Base-by-base conservation (phyloP, 2,329 filamentous ascomycete species). In the Pseudodiploospora longispora region DNA sequence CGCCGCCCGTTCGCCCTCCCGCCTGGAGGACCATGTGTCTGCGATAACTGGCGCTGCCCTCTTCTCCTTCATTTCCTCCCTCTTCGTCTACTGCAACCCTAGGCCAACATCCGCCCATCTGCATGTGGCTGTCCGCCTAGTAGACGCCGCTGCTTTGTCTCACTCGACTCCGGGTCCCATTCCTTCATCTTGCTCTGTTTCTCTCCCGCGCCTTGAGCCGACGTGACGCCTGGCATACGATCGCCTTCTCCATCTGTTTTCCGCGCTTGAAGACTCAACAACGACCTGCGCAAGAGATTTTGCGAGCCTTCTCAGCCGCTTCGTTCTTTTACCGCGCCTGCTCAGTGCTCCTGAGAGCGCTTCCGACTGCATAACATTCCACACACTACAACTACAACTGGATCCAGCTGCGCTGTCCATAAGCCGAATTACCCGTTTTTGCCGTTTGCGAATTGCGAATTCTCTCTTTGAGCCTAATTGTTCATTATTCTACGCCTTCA, bases 371-470 rank as follows among this genome's bases (percentile, higher is more conserved):
- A 19, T 19, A 19, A 19, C 19, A 19, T 19, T 19, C 19, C 19
- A 19, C 19, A 19, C 19, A 19, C 19, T 19, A 19, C 19, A 19
- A 19, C 46, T 49, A 48, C 49, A 43, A 52, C 53, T 63, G 71
- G 70, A 74, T 74, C 66, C 71, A 74, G 71, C 71, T 71, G 71
- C 55, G 70, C 71, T 74, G 71, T 73, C 69, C 70, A 61, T 49
- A 52, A 46, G 50, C 51, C 51, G 27, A 28, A 42, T 35, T 39
- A 34, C 41, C 42, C 45, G 29, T 49, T 47, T 50, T 49, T 45
- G 38, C 40, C 34, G 37, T 47, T 49, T 40, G 47, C 50, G 36
- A 48, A 50, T 49, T 40, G 47, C 50, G 36, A 48, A 50, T 46
- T n/a, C 50, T 12, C 48, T 54, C 46, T 40, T 49, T 55, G 10